Evolutionary conservation across 2,329 filamentous ascomycete species (phyloP).

Genomic region (Lachnellula occidentalis): DNA sequence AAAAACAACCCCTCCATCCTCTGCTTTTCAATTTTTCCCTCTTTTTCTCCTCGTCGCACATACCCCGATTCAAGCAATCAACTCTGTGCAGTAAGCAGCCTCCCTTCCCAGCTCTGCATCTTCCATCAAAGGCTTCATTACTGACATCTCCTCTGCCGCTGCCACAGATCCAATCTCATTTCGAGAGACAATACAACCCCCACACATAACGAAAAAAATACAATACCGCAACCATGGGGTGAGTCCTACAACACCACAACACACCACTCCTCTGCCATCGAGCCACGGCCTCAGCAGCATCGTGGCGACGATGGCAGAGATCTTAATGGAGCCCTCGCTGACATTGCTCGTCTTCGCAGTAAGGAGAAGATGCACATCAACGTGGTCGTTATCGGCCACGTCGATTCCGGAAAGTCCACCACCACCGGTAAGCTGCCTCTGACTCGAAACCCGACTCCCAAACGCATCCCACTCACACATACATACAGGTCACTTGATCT

Average conservation of each 20-base stretch:
- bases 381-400: conserved; percentile 98
- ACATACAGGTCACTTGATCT: conserved; percentile 84
- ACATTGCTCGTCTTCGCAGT: conserved; percentile 46
- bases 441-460: background rate
- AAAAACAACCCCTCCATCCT: conserved; percentile 4
- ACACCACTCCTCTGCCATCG: conserved; percentile 6
- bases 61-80: conserved; percentile 32
- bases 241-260: conserved; percentile 14
- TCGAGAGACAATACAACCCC: conserved; percentile 20
- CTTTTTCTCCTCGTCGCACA: conserved; percentile 21
- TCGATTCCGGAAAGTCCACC: conserved; percentile 99
- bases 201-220: conserved; percentile 22
- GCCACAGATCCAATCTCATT: conserved; percentile 22
- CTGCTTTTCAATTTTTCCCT: background rate
- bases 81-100: conserved; percentile 26
- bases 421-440: conserved; percentile 67
- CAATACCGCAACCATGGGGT: conserved; percentile 33
- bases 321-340: conserved; percentile 19
- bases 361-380: conserved; percentile 96
- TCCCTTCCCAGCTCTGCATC: conserved; percentile 1
- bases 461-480: conserved; percentile 19
- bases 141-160: conserved; percentile 12
- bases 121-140: conserved; percentile 9
- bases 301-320: conserved; percentile 12
- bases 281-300: conserved; percentile 11